These are phyloP conservation scores for Eutypella sp. DNA, from an alignment of 2,329 filamentous ascomycete genomes.

Conservation along the genomic window DNA sequence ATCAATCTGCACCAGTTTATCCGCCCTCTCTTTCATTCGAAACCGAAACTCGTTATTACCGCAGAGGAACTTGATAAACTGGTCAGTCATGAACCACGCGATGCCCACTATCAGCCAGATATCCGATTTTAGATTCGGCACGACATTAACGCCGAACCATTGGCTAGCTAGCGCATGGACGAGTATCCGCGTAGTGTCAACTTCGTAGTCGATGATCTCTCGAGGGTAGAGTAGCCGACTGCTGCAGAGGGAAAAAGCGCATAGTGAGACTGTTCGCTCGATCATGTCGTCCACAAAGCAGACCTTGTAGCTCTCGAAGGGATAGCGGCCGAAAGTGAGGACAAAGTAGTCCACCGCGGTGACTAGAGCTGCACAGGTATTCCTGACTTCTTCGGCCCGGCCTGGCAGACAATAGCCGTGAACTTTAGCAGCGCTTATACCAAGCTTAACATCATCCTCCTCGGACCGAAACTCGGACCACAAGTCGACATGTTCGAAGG, in stretches of 20 bases:
- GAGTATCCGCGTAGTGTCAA: slow-evolving; percentile 73
- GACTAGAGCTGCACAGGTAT: slow-evolving; percentile 81
- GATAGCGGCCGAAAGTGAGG: slow-evolving; percentile 82
- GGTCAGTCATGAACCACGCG: slow-evolving; percentile 90
- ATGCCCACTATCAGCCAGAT: slow-evolving; percentile 87
- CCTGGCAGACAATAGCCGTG: slow-evolving; percentile 88
- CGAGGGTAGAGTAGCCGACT: slow-evolving; percentile 79
- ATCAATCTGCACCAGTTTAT: slow-evolving; percentile 77
- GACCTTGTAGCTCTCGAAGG: slow-evolving; percentile 86
- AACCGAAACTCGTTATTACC: slow-evolving; percentile 95
- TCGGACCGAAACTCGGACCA: slow-evolving; percentile 80
- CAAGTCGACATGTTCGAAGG: slow-evolving; percentile 89
- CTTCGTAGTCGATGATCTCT: slow-evolving; percentile 78
- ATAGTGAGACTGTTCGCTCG: slow-evolving; percentile 68
- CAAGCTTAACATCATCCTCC: slow-evolving; percentile 87
- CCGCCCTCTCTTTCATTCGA: slow-evolving; percentile 78
- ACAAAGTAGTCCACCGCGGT: slow-evolving; percentile 88
- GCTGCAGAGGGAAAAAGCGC: slow-evolving; percentile 83
- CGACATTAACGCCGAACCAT: slow-evolving; percentile 91
- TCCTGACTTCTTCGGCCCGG: slow-evolving; percentile 73
- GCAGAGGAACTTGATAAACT: slow-evolving; percentile 84
- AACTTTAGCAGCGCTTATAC: slow-evolving; percentile 80
- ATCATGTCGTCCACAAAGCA: slow-evolving; percentile 90
- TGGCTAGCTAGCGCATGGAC: slow-evolving; percentile 84
- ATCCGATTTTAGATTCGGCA: slow-evolving; percentile 74